Percentiles rank a stretch among this genome's conserved stretches.
phyloP scores from a whole-genome alignment of 2,329 filamentous ascomycete species.

The Teratosphaeriaceae sp. region DNA sequence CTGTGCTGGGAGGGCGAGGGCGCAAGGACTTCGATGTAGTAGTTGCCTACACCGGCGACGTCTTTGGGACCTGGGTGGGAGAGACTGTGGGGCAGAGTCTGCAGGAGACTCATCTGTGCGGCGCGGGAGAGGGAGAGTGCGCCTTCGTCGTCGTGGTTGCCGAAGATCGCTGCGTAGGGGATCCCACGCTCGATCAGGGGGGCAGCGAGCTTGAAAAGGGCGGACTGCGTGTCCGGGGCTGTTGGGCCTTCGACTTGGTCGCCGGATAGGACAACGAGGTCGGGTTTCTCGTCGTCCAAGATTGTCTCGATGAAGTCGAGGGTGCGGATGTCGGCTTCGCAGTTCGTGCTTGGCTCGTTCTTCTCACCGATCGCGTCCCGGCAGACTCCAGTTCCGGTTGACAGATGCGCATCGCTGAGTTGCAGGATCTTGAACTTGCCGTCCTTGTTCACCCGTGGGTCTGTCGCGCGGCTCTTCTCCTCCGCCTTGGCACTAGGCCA shows the following conservation, averaged over 20 bases:
- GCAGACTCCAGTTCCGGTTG: constrained; percentile 79
- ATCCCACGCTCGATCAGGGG: constrained; percentile 81
- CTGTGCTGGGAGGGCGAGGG: constrained; percentile 75
- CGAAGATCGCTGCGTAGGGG: constrained; percentile 90
- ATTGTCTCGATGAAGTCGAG: constrained; percentile 79
- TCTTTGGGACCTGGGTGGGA: constrained; percentile 73
- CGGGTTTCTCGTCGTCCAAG: constrained; percentile 87
- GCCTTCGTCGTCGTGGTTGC: constrained; percentile 94
- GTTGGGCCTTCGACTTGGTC: constrained; percentile 96
- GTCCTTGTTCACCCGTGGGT: constrained; percentile 73
- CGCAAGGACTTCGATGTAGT: constrained; percentile 82
- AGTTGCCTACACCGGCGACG: constrained; percentile 89
- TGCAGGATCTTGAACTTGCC: constrained; percentile 98
- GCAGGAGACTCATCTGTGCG: constrained; percentile 76
- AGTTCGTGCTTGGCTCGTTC: constrained; percentile 42
- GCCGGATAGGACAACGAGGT: constrained; percentile 83
- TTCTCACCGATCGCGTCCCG: constrained; percentile 64
- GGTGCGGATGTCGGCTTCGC: constrained; percentile 86
- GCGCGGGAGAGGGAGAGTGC: constrained; percentile 55
- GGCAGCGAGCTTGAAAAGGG: constrained; percentile 87
- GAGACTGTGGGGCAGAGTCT: constrained; percentile 82
- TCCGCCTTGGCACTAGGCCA: constrained; percentile 57
- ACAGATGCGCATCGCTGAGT: constrained; percentile 86
- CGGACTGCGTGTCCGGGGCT: constrained; percentile 81
- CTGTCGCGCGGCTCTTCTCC: constrained; percentile 55